Evolutionary conservation across 139 green algal species (phyloP).

Genomic region (Astrephomene gubernaculifera): DNA sequence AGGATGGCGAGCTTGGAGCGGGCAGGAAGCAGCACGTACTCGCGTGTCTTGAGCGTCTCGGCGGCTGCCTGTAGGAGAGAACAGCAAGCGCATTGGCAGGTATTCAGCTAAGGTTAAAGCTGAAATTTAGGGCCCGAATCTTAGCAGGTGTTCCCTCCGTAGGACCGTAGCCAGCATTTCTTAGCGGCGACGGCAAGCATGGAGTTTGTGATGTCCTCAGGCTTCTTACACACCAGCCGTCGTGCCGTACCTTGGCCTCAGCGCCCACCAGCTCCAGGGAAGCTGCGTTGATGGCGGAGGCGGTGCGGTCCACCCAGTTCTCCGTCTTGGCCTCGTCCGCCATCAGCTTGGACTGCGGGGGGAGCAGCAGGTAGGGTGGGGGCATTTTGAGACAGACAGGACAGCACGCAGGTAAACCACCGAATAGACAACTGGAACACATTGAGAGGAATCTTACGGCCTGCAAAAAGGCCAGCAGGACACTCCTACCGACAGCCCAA

Average conservation of each 20-base stretch:
- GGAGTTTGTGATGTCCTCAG: too few relatives aligned
- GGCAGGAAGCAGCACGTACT: slow-evolving; percentile 73
- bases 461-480: too few relatives aligned
- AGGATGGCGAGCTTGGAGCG: slow-evolving; percentile 75
- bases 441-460: not conserved
- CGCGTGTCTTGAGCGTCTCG: slow-evolving; percentile 49
- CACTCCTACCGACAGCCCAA: not conserved
- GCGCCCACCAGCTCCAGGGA: not conserved
- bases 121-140: too few relatives aligned
- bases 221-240: too few relatives aligned
- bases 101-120: too few relatives aligned
- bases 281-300: slow-evolving; percentile 42
- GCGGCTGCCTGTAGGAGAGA: slow-evolving; percentile 54
- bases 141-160: too few relatives aligned
- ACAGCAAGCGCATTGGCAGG: too few relatives aligned
- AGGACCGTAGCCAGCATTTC: too few relatives aligned
- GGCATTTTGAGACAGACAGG: not conserved
- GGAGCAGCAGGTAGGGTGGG: not conserved
- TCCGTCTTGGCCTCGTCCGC: slow-evolving; percentile 51
- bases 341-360: slow-evolving; percentile 27
- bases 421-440: not conserved
- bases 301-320: slow-evolving; percentile 60
- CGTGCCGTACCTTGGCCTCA: slow-evolving; percentile 40
- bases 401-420: not conserved
- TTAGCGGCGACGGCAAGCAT: too few relatives aligned